Evolutionary conservation across 257 asterid species (phyloP), one percentile per base, ranked within the genome.

Genomic region (Nicotiana paniculata): DNA sequence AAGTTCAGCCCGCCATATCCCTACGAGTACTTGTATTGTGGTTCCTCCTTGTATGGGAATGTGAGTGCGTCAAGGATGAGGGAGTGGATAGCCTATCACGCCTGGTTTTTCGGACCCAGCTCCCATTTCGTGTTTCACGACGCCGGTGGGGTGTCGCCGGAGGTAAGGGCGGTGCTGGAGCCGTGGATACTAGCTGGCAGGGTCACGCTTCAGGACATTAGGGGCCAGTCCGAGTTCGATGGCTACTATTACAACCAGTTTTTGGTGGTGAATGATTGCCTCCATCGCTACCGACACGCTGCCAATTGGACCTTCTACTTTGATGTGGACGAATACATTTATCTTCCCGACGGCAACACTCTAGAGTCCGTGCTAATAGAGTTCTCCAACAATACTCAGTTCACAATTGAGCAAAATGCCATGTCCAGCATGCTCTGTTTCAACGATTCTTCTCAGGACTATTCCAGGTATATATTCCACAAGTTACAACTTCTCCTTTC

Each of bases 161-260:
- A 83, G 18, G 88, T 91, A 5, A 83, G 65, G 95, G 88, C 86
- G 24, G 98, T 92, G 35, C 69, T 94, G 77, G 80, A 80, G 86
- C 98, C 96, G 18, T 94, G 97, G 97, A 84, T 94, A 83, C 91
- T 86, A 33, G 85, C 86, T 53, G 98, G 98, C 3, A 86, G 81
- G 12, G 93, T 92, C 70, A 94, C 92, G 0, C 59, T 92, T 79
- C 97, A 94, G 39, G 98, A 92, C 43, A 90, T 94, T 17, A 80
- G 92, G 80, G 97, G 87, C 28, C 98, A 94, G 84, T 93, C 90
- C 59, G 86, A 87, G 79, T 94, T 89, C 83, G 97, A 94, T 57
- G 98, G 98, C 3, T 94, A 94, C 83, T 94, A 94, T 58, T 92
- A 94, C 66, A 92, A 94, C 82, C 98, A 92, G 86, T 94, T 92